Evolutionary conservation across 2,329 filamentous ascomycete species (phyloP), one percentile per base, ranked within the genome.

Genomic region (Clonostachys sp.): DNA sequence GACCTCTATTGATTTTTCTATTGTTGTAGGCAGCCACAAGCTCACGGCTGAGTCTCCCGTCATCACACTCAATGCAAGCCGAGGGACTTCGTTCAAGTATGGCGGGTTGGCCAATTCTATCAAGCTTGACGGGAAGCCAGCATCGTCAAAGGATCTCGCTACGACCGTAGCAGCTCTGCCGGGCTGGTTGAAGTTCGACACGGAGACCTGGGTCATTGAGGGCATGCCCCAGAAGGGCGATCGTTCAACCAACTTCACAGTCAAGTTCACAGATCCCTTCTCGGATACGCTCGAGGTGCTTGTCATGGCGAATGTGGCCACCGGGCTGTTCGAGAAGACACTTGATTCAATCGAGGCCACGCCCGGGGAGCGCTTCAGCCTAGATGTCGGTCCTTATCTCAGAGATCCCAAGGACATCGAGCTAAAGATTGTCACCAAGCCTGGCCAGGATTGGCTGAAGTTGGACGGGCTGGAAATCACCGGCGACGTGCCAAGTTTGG

Each of bases 21-120:
- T 96, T 35, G 73, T 84, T 3, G 82, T 95, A 17, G 85, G 85
- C 42, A 79, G 73, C 45, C 87, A 91, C 62, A 77, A 84, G 53
- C 70, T 95, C 39, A 78, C 77, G 2, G 86, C 87, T 51, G 75
- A 78, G 3, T 72, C 81, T 10, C 74, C 78, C 6, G 61, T 72
- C 9, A 68, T 89, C 45, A 63, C 67, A 4, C 62, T 87, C 41
- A 83, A 83, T 48, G 74, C 81, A 5, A 83, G 74, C 1, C 64
- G 64, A 36, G 81, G 80, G 3, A 61, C 70, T 13, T 59, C 65
- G 2, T 60, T 89, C 17, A 64, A 61, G 7, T 87, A 83, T 53
- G 65, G 68, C 2, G 71, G 69, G 3, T 69, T 89, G 13, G 59
- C 62, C 9, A 60, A 69, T 2, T 67, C 67, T 7, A 68, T 91